A percentile compares a stretch with the other conserved stretches of the same genome.
Evolutionary conservation across 2,329 filamentous ascomycete species (phyloP).

Genomic region (Talaromyces islandicus): DNA sequence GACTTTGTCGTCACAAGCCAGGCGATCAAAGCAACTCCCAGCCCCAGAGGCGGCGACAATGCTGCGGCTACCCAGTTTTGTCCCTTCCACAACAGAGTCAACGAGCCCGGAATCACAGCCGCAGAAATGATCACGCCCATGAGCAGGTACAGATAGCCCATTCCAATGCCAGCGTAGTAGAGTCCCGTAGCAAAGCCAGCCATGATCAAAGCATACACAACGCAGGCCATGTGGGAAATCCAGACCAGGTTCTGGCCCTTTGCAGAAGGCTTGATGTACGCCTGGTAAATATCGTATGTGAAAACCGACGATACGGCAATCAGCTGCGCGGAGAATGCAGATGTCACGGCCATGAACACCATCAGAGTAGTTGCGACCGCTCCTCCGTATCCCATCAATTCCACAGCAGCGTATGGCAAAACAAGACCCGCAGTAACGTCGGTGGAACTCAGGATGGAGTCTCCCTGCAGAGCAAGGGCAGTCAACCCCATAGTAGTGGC

Average conservation of each 20-base stretch:
- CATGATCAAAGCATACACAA: conserved; percentile 72
- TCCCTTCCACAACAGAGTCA: conserved; percentile 73
- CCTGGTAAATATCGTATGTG: conserved; percentile 84
- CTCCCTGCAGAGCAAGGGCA: conserved; percentile 71
- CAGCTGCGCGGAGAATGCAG: conserved; percentile 72
- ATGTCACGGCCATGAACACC: conserved; percentile 87
- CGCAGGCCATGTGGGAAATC: conserved; percentile 67
- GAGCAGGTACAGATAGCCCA: conserved; percentile 83
- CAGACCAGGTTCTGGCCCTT: conserved; percentile 71
- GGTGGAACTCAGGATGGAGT: conserved; percentile 63
- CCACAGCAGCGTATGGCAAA: conserved; percentile 77
- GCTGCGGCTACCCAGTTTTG: conserved; percentile 72
- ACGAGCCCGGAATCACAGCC: conserved; percentile 73
- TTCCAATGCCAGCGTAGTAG: conserved; percentile 67
- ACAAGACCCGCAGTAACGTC: conserved; percentile 81
- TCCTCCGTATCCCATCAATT: conserved; percentile 73
- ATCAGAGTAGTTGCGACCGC: conserved; percentile 73
- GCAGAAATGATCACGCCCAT: conserved; percentile 90
- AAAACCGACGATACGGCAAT: conserved; percentile 84
- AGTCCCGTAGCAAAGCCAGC: conserved; percentile 72
- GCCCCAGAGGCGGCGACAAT: conserved; percentile 62
- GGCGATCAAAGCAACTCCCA: conserved; percentile 62
- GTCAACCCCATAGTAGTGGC: conserved; percentile 84
- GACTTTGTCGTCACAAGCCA: conserved; percentile 73
- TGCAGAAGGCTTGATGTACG: conserved; percentile 74